Percentiles rank a stretch among this genome's conserved stretches.
These are phyloP conservation scores for Colletotrichum somersetense DNA, from an alignment of 2,329 filamentous ascomycete species.

Conservation along the genomic window DNA sequence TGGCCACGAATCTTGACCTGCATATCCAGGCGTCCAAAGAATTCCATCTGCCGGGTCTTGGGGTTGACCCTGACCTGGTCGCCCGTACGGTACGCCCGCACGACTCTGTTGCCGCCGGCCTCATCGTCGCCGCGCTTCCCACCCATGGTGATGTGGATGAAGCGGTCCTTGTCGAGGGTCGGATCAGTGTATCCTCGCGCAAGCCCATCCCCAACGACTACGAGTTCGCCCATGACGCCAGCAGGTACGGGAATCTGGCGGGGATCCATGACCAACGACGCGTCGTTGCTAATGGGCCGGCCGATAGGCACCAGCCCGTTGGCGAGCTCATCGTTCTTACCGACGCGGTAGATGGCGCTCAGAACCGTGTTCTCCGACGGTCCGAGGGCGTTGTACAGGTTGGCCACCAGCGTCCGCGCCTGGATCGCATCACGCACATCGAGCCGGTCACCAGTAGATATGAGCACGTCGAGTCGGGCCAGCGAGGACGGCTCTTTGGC, in stretches of 20 bases:
- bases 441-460: too few relatives aligned
- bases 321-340: too few relatives aligned
- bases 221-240: slow-evolving; percentile 45
- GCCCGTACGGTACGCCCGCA: slow-evolving; percentile 47
- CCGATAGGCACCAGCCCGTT: too few relatives aligned
- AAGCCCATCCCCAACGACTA: slow-evolving; percentile 34
- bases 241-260: slow-evolving; percentile 43
- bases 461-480: too few relatives aligned
- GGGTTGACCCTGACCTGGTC: slow-evolving; percentile 40
- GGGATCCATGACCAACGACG: slow-evolving; percentile 43
- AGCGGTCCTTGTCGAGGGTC: slow-evolving; percentile 31
- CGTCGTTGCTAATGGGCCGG: too few relatives aligned
- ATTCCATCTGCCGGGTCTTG: slow-evolving; percentile 46
- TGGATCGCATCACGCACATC: too few relatives aligned
- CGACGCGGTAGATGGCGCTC: too few relatives aligned
- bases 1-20: slow-evolving; percentile 48
- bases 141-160: slow-evolving; percentile 38
- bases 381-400: too few relatives aligned
- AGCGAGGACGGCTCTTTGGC: too few relatives aligned
- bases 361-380: too few relatives aligned
- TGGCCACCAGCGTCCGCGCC: too few relatives aligned
- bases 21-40: slow-evolving; percentile 45
- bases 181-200: slow-evolving; percentile 45
- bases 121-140: background rate
- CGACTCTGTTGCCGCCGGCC: too few relatives aligned